Evolutionary conservation across 345 rosid species (phyloP).

Genomic region (Boechera stricta): DNA sequence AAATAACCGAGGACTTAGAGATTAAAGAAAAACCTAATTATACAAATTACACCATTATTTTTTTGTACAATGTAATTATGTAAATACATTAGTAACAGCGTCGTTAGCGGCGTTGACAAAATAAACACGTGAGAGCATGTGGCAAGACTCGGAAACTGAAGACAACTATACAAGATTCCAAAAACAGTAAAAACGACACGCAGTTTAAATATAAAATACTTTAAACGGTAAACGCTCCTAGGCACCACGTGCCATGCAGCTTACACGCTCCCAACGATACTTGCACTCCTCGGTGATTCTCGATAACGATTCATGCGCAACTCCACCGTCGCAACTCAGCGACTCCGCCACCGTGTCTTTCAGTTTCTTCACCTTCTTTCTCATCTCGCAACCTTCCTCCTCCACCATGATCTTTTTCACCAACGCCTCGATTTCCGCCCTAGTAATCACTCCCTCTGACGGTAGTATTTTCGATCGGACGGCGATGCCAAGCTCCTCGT

Average conservation of each 20-base stretch:
- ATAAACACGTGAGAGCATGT: background rate
- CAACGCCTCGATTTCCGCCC: constrained; percentile 52
- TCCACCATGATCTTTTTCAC: constrained; percentile 55
- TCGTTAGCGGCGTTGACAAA: background rate
- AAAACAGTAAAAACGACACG: constrained; percentile 4
- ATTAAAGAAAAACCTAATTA: background rate
- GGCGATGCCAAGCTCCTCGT: constrained; percentile 64
- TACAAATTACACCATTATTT: background rate
- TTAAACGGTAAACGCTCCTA: constrained; percentile 10
- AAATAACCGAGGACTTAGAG: background rate
- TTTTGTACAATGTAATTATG: constrained; percentile 6
- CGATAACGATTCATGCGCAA: constrained; percentile 26
- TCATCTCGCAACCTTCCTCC: constrained; percentile 49
- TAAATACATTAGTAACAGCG: constrained; percentile 14
- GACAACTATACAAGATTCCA: background rate
- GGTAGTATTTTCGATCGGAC: constrained; percentile 13
- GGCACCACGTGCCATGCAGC: constrained; percentile 33
- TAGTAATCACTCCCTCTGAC: constrained; percentile 23
- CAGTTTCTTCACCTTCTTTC: constrained; percentile 49
- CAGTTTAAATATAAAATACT: background rate
- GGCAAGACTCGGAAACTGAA: background rate
- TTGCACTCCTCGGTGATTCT: constrained; percentile 29
- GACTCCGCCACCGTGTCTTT: constrained; percentile 25
- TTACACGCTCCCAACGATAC: constrained; percentile 9
- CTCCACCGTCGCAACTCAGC: constrained; percentile 29